phyloP scores from a whole-genome alignment of 352 stramenopile species.

The Globisporangium barbulae region DNA sequence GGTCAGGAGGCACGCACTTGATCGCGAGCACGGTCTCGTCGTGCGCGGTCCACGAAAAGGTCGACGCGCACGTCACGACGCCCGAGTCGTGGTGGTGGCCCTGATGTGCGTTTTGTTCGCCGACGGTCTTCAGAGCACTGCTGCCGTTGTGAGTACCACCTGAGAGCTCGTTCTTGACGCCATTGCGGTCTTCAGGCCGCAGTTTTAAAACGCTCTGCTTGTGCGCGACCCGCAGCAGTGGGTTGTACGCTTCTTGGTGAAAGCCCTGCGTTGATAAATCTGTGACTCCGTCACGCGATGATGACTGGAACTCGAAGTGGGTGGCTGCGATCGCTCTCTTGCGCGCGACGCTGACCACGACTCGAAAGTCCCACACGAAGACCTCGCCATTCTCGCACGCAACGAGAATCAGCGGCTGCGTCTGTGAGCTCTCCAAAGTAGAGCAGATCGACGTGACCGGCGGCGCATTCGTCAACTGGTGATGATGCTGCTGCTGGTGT shows the following conservation, averaged over 20 bases:
- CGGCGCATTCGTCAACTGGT: neutral
- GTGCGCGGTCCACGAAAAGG: conserved; percentile 43
- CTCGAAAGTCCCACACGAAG: conserved; percentile 25
- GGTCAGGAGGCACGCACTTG: conserved; percentile 27
- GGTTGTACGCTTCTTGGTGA: conserved; percentile 20
- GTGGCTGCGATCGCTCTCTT: conserved; percentile 8
- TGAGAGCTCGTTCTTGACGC: neutral
- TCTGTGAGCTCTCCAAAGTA: conserved; percentile 14
- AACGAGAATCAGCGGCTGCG: conserved; percentile 17
- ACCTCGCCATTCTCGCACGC: conserved; percentile 15
- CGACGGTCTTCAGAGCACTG: neutral
- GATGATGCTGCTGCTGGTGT: neutral
- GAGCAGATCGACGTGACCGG: conserved; percentile 30
- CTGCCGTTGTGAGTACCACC: neutral
- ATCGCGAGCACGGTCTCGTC: conserved; percentile 29
- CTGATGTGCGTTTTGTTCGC: neutral
- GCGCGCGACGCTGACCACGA: conserved; percentile 18
- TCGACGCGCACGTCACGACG: conserved; percentile 24
- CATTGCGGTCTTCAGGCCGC: conserved; percentile 17
- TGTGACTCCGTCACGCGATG: neutral
- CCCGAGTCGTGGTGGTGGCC: neutral
- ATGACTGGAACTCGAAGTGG: conserved; percentile 19
- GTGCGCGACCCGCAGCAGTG: conserved; percentile 26
- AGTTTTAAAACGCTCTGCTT: conserved; percentile 31
- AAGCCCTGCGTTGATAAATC: neutral